A percentile compares a stretch with the other conserved stretches of the same genome.
Conservation (phyloP, 2,329 filamentous ascomycete species). For the Pseudogymnoascus sp. region DNA sequence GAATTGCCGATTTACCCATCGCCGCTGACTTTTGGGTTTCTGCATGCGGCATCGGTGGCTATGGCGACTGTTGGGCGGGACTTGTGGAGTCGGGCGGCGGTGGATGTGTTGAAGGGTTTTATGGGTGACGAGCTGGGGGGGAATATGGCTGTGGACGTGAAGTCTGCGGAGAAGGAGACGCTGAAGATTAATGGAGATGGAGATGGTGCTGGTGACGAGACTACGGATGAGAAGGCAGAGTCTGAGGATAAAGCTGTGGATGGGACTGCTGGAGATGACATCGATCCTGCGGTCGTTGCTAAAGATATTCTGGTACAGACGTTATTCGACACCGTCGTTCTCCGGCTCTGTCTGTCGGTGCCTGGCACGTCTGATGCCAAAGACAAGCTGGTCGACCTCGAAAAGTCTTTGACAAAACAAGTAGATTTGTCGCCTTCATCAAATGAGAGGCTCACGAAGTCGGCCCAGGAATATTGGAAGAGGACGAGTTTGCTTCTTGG, state of each 20-base stretch:
- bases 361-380: conserved; percentile 25
- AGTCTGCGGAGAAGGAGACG: conserved; percentile 16
- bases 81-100: conserved; percentile 68
- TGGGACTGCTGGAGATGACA: background rate
- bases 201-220: conserved; percentile 6
- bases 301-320: conserved; percentile 49
- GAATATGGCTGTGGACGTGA: conserved; percentile 29
- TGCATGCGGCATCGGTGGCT: conserved; percentile 53
- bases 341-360: conserved; percentile 38
- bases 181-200: conserved; percentile 13
- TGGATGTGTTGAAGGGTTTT: conserved; percentile 52
- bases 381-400: conserved; percentile 37
- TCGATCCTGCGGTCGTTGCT: background rate
- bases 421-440: conserved; percentile 41
- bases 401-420: conserved; percentile 35
- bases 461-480: conserved; percentile 72
- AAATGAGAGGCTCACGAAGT: conserved; percentile 49
- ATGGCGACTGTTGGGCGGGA: conserved; percentile 70
- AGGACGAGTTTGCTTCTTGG: conserved; percentile 76
- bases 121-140: conserved; percentile 42
- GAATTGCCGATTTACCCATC: conserved; percentile 72
- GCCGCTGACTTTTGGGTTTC: conserved; percentile 61
- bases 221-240: background rate
- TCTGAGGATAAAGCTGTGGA: background rate
- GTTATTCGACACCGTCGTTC: conserved; percentile 50